These are phyloP conservation scores for Suhomyces vadensis DNA, from an alignment of 805 yeast genomes.

Conservation along the genomic window DNA sequence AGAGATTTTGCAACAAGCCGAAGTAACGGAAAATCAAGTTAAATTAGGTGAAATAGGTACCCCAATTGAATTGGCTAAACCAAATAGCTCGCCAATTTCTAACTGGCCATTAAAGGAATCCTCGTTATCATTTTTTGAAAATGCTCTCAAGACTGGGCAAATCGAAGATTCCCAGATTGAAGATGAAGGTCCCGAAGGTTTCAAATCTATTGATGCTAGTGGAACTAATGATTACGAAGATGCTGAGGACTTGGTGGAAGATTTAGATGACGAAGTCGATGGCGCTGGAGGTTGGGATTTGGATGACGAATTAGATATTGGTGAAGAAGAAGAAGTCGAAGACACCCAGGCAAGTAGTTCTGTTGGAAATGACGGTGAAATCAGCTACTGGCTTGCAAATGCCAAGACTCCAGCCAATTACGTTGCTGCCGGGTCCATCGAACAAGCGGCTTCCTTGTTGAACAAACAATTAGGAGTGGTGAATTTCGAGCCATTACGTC, in stretches of 20 bases:
- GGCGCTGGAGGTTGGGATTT: slow-evolving; percentile 79
- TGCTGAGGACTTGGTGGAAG: slow-evolving; percentile 30
- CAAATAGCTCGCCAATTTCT: slow-evolving; percentile 45
- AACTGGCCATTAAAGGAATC: slow-evolving; percentile 86
- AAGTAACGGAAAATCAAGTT: slow-evolving; percentile 60
- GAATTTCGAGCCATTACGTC: slow-evolving; percentile 83
- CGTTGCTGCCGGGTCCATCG: slow-evolving; percentile 95
- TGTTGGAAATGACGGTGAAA: slow-evolving; percentile 54
- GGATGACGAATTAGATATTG: slow-evolving; percentile 74
- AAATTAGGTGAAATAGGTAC: slow-evolving; percentile 57
- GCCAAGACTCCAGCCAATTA: slow-evolving; percentile 89
- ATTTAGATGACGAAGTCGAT: slow-evolving; percentile 47
- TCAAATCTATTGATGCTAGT: slow-evolving; percentile 16
- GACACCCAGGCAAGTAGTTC: slow-evolving; percentile 14
- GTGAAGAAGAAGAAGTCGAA: slow-evolving; percentile 34
- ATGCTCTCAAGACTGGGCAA: slow-evolving; percentile 71
- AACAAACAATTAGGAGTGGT: slow-evolving; percentile 86
- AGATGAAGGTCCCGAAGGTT: slow-evolving; percentile 24
- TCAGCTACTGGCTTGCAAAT: slow-evolving; percentile 81
- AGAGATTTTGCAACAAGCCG: slow-evolving; percentile 69
- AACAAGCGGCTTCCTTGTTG: slow-evolving; percentile 90
- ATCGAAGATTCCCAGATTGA: slow-evolving; percentile 63
- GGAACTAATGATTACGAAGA: slow-evolving; percentile 12
- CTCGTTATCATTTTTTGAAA: slow-evolving; percentile 78
- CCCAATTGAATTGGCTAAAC: slow-evolving; percentile 46